Evolutionary conservation across 257 asterid genomes (phyloP).

Genomic region (Nicotiana undulata): DNA sequence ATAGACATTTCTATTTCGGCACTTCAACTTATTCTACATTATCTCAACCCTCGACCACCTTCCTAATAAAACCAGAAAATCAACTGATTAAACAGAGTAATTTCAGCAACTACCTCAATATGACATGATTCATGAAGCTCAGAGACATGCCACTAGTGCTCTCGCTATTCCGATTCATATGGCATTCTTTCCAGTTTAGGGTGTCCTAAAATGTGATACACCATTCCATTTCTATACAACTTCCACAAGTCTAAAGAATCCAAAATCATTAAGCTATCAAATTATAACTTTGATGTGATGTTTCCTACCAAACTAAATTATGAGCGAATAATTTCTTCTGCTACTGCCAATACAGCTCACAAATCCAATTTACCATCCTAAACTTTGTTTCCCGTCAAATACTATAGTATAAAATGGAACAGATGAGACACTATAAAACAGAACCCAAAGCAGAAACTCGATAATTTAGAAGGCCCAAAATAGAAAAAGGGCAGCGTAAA

Average conservation of each 20-base stretch:
- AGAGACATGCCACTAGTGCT: neutral
- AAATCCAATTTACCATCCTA: neutral
- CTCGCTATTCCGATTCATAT: neutral
- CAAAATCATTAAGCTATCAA: neutral
- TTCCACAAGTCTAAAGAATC: neutral
- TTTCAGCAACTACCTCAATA: neutral
- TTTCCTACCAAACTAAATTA: neutral
- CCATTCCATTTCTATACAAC: neutral
- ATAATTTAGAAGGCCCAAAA: neutral
- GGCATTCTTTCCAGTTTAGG: neutral
- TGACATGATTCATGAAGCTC: neutral
- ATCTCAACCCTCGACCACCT: neutral
- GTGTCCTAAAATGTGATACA: neutral
- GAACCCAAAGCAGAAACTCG: neutral
- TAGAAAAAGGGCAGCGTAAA: no score
- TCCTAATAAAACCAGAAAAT: neutral
- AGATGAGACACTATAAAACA: neutral
- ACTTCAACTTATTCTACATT: neutral
- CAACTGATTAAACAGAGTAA: neutral
- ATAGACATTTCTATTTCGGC: neutral
- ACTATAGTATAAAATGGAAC: neutral
- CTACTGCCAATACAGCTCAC: neutral
- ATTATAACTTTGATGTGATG: neutral
- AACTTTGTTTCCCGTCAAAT: neutral
- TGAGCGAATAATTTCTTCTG: neutral